A percentile compares a stretch with the other conserved stretches of the same genome.
Evolutionary conservation across 371 early-diverging fungal genomes (phyloP).

Genomic region (Mortierella sp.): DNA sequence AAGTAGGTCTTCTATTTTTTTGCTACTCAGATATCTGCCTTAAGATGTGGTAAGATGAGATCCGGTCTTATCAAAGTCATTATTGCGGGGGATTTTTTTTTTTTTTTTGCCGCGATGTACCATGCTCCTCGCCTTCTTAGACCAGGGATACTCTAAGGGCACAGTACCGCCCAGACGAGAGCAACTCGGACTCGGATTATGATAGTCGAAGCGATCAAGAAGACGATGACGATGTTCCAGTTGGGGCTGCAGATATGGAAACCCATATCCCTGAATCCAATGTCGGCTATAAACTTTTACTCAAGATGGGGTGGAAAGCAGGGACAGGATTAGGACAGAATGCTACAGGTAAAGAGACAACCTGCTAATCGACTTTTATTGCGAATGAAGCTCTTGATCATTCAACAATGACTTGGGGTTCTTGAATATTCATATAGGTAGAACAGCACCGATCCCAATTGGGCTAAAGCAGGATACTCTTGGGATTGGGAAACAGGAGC

Average conservation of each 20-base stretch:
- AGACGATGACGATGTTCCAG: slow-evolving; percentile 20
- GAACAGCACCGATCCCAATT: slow-evolving; percentile 77
- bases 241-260: slow-evolving; percentile 63
- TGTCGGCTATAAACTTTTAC: slow-evolving; percentile 70
- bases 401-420: neutral
- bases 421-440: slow-evolving; percentile 58
- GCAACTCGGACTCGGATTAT: slow-evolving; percentile 21
- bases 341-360: slow-evolving; percentile 44
- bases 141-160: slow-evolving; percentile 38
- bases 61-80: slow-evolving; percentile 26
- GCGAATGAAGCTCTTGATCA: neutral
- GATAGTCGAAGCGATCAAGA: slow-evolving; percentile 17
- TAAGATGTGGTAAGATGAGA: neutral
- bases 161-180: slow-evolving; percentile 23
- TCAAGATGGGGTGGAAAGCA: slow-evolving; percentile 81
- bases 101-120: neutral
- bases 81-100: neutral
- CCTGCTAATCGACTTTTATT: neutral
- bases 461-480: slow-evolving; percentile 64
- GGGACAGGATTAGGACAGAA: slow-evolving; percentile 77
- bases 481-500: slow-evolving; percentile 76
- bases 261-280: slow-evolving; percentile 68
- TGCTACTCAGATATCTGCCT: neutral
- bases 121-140: slow-evolving; percentile 1
- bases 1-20: slow-evolving; percentile 32